Evolutionary conservation across 2,329 filamentous ascomycete species (phyloP).

Genomic region (Eurotiales sp.): DNA sequence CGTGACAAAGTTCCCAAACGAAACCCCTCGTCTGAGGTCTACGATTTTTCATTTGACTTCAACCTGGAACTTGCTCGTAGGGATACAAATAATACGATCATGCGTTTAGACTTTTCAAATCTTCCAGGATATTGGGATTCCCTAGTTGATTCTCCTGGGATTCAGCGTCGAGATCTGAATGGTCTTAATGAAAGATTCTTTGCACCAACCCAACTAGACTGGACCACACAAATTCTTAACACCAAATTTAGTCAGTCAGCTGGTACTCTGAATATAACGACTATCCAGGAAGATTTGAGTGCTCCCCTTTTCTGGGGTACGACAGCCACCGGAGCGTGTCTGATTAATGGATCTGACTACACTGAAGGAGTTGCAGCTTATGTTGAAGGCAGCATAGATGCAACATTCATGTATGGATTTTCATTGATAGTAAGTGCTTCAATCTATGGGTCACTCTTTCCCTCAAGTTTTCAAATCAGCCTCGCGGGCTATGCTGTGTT

Average conservation of each 20-base stretch:
- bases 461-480: neutral
- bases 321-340: neutral
- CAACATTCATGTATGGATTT: neutral
- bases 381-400: neutral
- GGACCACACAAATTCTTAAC: too few relatives aligned
- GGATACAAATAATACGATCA: neutral
- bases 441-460: too few relatives aligned
- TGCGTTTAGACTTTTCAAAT: neutral
- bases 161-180: neutral
- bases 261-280: neutral
- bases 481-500: too few relatives aligned
- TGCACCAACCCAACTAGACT: neutral
- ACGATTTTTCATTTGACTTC: constrained; percentile 3
- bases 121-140: neutral
- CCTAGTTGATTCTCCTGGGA: neutral
- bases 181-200: neutral
- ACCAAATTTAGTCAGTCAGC: neutral
- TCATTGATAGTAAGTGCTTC: constrained; percentile 1
- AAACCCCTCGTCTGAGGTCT: neutral
- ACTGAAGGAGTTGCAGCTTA: neutral
- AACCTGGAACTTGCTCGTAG: neutral
- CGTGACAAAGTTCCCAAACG: neutral
- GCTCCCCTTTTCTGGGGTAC: neutral
- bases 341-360: neutral
- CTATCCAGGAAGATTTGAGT: neutral